Evolutionary conservation across 192 early-diverging fungal genomes (phyloP).

Genomic region (Pilobolus umbonatus): DNA sequence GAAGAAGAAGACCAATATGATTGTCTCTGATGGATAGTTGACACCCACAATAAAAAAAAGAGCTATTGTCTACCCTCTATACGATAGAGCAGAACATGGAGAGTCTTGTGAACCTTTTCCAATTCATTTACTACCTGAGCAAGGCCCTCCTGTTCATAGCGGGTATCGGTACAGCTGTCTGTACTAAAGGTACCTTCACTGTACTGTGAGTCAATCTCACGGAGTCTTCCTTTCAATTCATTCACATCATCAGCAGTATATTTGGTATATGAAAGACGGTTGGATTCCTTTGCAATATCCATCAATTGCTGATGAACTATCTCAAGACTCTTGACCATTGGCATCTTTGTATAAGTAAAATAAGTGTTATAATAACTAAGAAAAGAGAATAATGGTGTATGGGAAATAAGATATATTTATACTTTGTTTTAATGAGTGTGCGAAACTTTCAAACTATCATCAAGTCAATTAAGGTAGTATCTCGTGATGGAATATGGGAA

Average conservation of each 20-base stretch:
- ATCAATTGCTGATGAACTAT: slow-evolving; percentile 17
- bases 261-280: neutral
- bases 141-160: slow-evolving; percentile 14
- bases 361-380: neutral
- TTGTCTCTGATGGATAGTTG: too few relatives aligned
- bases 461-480: too few relatives aligned
- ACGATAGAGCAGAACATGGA: slow-evolving; percentile 14
- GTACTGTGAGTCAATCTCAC: slow-evolving; percentile 7
- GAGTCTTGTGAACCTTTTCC: slow-evolving; percentile 15
- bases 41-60: too few relatives aligned
- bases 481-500: too few relatives aligned
- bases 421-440: too few relatives aligned
- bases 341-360: slow-evolving; percentile 13
- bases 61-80: slow-evolving; percentile 4
- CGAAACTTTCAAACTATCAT: too few relatives aligned
- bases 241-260: slow-evolving; percentile 17
- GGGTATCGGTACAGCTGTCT: neutral
- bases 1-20: too few relatives aligned
- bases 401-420: too few relatives aligned
- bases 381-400: too few relatives aligned
- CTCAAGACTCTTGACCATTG: slow-evolving; percentile 17
- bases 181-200: slow-evolving; percentile 1
- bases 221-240: slow-evolving; percentile 5
- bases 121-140: slow-evolving; percentile 15
- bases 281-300: slow-evolving; percentile 14